Conservation (phyloP, 164 flowering plant species). For the Saururus chinensis region DNA sequence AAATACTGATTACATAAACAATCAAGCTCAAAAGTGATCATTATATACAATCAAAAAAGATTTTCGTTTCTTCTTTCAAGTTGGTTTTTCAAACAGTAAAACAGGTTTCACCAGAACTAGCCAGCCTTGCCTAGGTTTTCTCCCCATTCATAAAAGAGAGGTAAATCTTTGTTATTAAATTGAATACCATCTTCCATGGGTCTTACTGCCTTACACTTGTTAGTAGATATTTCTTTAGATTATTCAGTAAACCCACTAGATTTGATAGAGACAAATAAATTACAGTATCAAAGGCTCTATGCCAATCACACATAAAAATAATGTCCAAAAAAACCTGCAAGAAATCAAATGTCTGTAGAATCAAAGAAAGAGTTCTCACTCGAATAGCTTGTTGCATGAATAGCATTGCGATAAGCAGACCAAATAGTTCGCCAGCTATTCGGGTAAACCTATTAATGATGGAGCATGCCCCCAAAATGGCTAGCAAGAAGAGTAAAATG, state of each 20-base stretch:
- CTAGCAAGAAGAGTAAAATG: constrained; percentile 69
- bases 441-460: constrained; percentile 92
- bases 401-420: constrained; percentile 94
- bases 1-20: not conserved
- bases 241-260: too few species aligned
- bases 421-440: constrained; percentile 91
- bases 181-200: too few species aligned
- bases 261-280: too few species aligned
- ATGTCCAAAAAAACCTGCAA: too few species aligned
- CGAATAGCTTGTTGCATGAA: constrained; percentile 96
- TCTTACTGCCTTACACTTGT: too few species aligned
- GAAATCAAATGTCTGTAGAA: not conserved
- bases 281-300: too few species aligned
- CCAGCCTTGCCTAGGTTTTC: too few species aligned
- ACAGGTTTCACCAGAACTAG: not conserved
- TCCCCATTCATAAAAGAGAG: too few species aligned
- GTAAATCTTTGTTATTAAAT: too few species aligned
- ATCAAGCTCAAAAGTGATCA: not conserved
- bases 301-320: too few species aligned
- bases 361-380: constrained; percentile 29
- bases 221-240: too few species aligned
- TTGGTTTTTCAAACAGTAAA: not conserved
- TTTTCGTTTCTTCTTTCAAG: not conserved
- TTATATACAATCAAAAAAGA: not conserved
- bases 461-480: constrained; percentile 87